phyloP scores from a whole-genome alignment of 495 filamentous ascomycete genomes.

The Penicillium pancosmium region DNA sequence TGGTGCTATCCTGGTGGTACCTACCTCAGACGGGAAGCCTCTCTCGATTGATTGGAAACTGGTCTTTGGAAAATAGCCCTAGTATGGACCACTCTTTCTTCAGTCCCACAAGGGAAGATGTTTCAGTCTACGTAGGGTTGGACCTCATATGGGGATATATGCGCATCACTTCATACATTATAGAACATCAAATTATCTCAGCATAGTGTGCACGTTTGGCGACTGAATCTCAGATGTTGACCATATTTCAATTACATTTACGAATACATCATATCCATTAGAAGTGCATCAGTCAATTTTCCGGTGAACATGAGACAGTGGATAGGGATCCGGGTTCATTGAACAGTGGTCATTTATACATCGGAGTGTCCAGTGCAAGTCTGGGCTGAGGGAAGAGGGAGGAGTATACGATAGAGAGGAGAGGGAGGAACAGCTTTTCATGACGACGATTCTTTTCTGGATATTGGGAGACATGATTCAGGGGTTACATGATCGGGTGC shows the following conservation, averaged over 20 bases:
- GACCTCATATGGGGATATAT: too few species aligned
- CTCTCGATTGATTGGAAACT: too few species aligned
- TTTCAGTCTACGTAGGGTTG: too few species aligned
- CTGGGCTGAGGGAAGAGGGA: slow-evolving; percentile 12
- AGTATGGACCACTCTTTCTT: too few species aligned
- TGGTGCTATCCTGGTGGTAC: too few species aligned
- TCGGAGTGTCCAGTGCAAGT: slow-evolving; percentile 19
- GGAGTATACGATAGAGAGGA: slow-evolving; percentile 36
- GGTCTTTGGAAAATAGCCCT: too few species aligned
- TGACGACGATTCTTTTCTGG: slow-evolving; percentile 39
- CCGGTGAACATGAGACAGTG: neutral
- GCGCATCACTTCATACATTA: too few species aligned
- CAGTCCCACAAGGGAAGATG: too few species aligned
- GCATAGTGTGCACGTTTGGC: too few species aligned
- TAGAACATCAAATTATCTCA: too few species aligned
- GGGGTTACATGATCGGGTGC: slow-evolving; percentile 20
- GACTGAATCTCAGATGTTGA: too few species aligned
- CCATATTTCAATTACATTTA: neutral
- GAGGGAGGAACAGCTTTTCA: slow-evolving; percentile 35
- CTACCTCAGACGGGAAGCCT: too few species aligned
- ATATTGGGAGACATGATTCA: slow-evolving; percentile 11
- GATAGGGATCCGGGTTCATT: neutral
- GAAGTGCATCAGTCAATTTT: neutral
- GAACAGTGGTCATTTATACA: slow-evolving; percentile 32
- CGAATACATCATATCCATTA: neutral